These are phyloP conservation scores for Schizosaccharomyces lindneri DNA, from an alignment of 805 yeast genomes.

Conservation along the genomic window DNA sequence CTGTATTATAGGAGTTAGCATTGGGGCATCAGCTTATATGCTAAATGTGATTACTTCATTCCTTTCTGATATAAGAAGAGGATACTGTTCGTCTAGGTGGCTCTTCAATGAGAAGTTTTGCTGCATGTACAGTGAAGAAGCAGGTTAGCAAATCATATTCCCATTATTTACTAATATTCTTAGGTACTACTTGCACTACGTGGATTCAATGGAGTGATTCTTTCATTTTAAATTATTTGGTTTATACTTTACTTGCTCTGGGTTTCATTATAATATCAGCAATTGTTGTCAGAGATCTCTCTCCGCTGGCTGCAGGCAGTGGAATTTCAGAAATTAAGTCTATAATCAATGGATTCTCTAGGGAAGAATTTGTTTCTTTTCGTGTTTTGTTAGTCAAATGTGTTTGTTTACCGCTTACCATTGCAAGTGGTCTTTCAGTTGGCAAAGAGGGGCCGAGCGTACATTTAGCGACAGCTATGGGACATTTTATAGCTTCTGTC, in stretches of 20 bases:
- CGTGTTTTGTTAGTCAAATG: constrained; percentile 53
- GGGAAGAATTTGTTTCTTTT: constrained; percentile 51
- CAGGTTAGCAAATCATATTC: constrained; percentile 7
- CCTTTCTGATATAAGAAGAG: constrained; percentile 53
- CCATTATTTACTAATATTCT: too few species aligned
- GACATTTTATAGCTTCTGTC: constrained; percentile 42
- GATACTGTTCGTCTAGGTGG: constrained; percentile 48
- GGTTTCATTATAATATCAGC: constrained; percentile 43
- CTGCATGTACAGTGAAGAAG: constrained; percentile 35
- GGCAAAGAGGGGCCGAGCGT: constrained; percentile 98
- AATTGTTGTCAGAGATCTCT: constrained; percentile 36
- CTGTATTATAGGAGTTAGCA: constrained; percentile 44
- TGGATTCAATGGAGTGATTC: constrained; percentile 47
- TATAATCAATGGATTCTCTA: constrained; percentile 69
- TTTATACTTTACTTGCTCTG: constrained; percentile 35
- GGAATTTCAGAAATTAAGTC: constrained; percentile 94
- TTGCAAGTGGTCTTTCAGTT: constrained; percentile 75
- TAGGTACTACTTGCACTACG: constrained; percentile 22
- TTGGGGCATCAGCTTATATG: constrained; percentile 31
- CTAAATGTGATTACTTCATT: constrained; percentile 67
- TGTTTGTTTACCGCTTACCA: constrained; percentile 64
- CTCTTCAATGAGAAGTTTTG: constrained; percentile 56
- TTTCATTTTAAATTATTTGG: constrained; percentile 21
- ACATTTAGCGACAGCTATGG: constrained; percentile 94
- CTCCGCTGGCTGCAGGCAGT: constrained; percentile 88